Base-by-base conservation (phyloP, 2,329 filamentous ascomycete species). In the Penicillium fuscoglaucum region DNA sequence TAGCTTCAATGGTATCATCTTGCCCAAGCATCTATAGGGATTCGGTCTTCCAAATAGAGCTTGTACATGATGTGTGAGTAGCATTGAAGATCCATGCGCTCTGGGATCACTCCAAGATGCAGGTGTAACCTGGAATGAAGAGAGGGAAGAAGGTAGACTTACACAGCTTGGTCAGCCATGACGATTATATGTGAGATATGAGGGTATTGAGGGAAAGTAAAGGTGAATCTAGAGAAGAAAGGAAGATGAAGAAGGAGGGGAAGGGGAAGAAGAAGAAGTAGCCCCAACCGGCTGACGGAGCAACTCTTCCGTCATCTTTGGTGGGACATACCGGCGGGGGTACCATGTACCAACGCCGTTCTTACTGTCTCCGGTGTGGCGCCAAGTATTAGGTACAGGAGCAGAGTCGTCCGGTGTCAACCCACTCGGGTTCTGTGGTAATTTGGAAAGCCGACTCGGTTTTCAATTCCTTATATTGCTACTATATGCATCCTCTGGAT, bases 141-240 rank as follows among this genome's bases (percentile, higher is more conserved):
- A 29, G 57, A 57, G 59, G 57, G 58, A 53, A 49, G 43, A 46
- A 45, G 44, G 28, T 29, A 26, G 26, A 78, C 77, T 78, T 74
- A 79, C 77, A 78, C 74, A 74, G 76, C 77, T 63, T 78, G 66
- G 58, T 75, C 73, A 66, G 75, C 72, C 77, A 79, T 79, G 65
- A 68, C 76, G 52, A 62, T 53, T 55, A 63, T 40, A 52, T 59
- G 50, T 44, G 47, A 62, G 55, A 58, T 50, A 44, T 44, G 45
- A 51, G 31, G 39, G 48, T 56, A n/a, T 21, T 21, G 19, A 21
- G 51, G 57, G 43, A 40, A 61, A 61, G 62, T 52, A 56, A 59
- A 57, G 57, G 64, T 60, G 41, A 60, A 57, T 60, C 63, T 61
- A 62, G 55, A 59, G 59, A 63, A 53, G 58, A 56, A 59, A 63